phyloP scores from a whole-genome alignment of 129 eudicot species.

The Escallonia herrerae region DNA sequence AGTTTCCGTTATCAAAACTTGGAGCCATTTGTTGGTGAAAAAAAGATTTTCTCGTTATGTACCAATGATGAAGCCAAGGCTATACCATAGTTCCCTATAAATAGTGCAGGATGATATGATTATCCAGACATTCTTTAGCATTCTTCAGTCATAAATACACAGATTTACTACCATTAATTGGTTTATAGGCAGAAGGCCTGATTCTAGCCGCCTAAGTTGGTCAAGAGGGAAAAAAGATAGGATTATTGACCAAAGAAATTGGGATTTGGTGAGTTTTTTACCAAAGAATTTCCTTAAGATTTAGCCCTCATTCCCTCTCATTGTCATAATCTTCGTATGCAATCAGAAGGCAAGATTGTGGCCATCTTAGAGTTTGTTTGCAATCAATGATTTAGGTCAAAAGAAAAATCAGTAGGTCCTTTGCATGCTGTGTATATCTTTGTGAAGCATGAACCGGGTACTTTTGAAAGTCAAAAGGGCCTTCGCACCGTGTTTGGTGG shows the following conservation, averaged over 20 bases:
- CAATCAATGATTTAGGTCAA: too few species aligned
- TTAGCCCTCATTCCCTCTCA: background rate
- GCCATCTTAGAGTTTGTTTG: background rate
- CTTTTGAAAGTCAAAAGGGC: background rate
- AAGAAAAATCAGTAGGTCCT: background rate
- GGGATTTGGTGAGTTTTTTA: background rate
- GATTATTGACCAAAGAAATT: too few species aligned
- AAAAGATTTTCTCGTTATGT: background rate
- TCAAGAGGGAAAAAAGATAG: too few species aligned
- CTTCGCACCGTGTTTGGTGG: background rate
- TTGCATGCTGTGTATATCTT: background rate
- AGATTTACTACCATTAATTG: background rate
- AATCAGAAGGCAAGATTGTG: background rate
- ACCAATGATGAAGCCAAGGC: too few species aligned
- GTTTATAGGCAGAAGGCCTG: background rate
- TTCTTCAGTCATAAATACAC: background rate
- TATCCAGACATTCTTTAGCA: background rate
- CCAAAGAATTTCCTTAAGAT: background rate
- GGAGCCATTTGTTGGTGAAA: constrained; percentile 15
- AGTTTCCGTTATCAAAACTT: constrained; percentile 15
- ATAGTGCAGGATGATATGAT: background rate
- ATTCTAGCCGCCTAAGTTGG: background rate
- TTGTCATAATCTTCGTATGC: too few species aligned
- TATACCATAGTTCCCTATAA: background rate
- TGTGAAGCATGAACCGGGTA: background rate